Conservation (phyloP, 306 rosid species). For the Sicyos edulis region DNA sequence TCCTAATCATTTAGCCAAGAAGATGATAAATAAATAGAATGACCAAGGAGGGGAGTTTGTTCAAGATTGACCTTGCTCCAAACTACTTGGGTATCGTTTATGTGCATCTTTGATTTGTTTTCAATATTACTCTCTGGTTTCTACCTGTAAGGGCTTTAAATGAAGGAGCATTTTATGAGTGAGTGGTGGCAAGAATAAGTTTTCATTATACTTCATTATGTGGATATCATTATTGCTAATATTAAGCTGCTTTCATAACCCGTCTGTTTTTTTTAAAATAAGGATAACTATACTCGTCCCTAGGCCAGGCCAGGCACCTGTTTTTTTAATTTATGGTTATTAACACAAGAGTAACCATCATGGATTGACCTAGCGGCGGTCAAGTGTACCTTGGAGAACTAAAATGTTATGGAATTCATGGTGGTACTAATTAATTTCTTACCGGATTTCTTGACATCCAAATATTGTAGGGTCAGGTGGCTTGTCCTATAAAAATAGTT, state of each 20-base stretch:
- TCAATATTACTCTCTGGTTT: neutral
- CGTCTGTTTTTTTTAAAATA: too few relatives aligned
- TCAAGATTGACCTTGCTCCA: neutral
- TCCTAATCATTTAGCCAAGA: neutral
- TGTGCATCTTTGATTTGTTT: neutral
- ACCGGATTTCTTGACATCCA: too few relatives aligned
- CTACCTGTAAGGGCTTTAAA: neutral
- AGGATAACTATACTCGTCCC: too few relatives aligned
- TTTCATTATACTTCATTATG: conserved; percentile 1
- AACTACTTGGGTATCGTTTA: neutral
- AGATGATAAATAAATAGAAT: neutral
- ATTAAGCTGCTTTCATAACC: neutral
- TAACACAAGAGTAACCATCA: neutral
- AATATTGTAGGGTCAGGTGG: too few relatives aligned
- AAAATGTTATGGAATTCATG: too few relatives aligned
- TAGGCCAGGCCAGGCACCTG: too few relatives aligned
- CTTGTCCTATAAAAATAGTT: too few relatives aligned
- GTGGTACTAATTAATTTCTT: too few relatives aligned
- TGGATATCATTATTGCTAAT: neutral
- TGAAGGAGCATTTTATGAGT: neutral
- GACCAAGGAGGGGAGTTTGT: neutral
- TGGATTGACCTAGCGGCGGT: too few relatives aligned
- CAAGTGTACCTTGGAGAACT: too few relatives aligned
- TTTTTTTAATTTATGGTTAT: neutral
- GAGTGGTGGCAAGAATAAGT: neutral